Conservation (phyloP, 2,329 filamentous ascomycete genomes). For the Clarireedia homoeocarpa region DNA sequence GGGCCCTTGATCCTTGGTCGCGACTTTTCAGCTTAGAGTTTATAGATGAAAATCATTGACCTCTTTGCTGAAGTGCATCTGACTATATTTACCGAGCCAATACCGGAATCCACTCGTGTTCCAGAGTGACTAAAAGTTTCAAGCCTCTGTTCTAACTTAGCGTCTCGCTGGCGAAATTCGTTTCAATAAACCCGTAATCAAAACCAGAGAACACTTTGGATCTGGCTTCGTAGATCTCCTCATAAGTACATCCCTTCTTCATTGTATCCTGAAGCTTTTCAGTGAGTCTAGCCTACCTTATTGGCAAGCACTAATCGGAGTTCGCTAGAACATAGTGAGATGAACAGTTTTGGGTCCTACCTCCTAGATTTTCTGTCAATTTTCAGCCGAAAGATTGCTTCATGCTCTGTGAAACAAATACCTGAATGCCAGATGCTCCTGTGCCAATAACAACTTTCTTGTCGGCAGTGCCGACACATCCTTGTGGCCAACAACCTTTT, state of each 20-base stretch:
- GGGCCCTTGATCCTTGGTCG: slow-evolving; percentile 34
- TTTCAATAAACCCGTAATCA: slow-evolving; percentile 39
- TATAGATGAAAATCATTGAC: slow-evolving; percentile 38
- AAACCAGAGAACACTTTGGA: slow-evolving; percentile 43
- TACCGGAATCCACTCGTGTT: slow-evolving; percentile 39
- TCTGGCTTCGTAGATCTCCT: slow-evolving; percentile 36
- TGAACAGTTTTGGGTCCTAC: slow-evolving; percentile 32
- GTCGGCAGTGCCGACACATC: slow-evolving; percentile 17
- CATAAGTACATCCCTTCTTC: slow-evolving; percentile 31
- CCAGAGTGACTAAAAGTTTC: slow-evolving; percentile 38
- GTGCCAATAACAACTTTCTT: slow-evolving; percentile 50
- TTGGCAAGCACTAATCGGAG: slow-evolving; percentile 52
- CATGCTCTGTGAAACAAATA: background rate
- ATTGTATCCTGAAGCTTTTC: slow-evolving; percentile 36
- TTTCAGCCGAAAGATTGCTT: background rate
- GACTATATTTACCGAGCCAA: slow-evolving; percentile 39
- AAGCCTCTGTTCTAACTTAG: slow-evolving; percentile 37
- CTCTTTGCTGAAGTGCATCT: slow-evolving; percentile 34
- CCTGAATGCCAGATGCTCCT: slow-evolving; percentile 23
- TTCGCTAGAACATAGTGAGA: slow-evolving; percentile 46
- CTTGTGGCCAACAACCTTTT: background rate
- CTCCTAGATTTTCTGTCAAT: slow-evolving; percentile 16
- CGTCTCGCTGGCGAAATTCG: slow-evolving; percentile 36
- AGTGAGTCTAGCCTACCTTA: slow-evolving; percentile 41
- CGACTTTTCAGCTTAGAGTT: slow-evolving; percentile 41